Evolutionary conservation across 179 eudicot genomes (phyloP).

Genomic region (Gypsophila paniculata): DNA sequence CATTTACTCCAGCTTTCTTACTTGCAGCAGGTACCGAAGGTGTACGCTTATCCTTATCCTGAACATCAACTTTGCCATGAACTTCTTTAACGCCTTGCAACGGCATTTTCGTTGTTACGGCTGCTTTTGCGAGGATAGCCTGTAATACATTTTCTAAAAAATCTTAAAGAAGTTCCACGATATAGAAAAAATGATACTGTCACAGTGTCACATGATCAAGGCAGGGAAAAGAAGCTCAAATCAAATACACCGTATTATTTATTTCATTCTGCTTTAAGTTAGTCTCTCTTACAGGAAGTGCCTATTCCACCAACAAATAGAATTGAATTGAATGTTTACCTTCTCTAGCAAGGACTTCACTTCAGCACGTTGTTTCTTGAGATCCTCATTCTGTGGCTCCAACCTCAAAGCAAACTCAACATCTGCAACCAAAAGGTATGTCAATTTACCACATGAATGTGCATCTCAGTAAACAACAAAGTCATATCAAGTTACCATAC

Average conservation of each 20-base stretch:
- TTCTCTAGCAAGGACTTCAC: constrained; percentile 65
- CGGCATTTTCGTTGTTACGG: constrained; percentile 38
- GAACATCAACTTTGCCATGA: constrained; percentile 32
- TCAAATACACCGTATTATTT: background rate
- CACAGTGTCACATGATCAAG: background rate
- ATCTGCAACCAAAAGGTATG: constrained; percentile 45
- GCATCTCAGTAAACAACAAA: background rate
- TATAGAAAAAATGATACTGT: background rate
- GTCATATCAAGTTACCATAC: constrained; percentile 30
- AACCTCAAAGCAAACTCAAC: constrained; percentile 84
- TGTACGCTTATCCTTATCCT: constrained; percentile 27
- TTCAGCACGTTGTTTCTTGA: constrained; percentile 77
- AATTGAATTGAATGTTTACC: constrained; percentile 33
- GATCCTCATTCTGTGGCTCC: constrained; percentile 83
- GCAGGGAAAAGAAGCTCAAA: background rate
- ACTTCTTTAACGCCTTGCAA: constrained; percentile 37
- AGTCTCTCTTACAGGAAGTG: too few species aligned
- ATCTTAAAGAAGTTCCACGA: background rate
- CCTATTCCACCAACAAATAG: background rate
- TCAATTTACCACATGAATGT: constrained; percentile 3
- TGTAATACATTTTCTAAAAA: constrained; percentile 24
- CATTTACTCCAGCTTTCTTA: constrained; percentile 38
- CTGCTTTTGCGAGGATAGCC: constrained; percentile 72
- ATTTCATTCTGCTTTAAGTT: too few species aligned
- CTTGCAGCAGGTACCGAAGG: constrained; percentile 40